Evolutionary conservation across 169 alveolate genomes (phyloP), one percentile per base, ranked within the genome.

Genomic region (Toxoplasma gondii): DNA sequence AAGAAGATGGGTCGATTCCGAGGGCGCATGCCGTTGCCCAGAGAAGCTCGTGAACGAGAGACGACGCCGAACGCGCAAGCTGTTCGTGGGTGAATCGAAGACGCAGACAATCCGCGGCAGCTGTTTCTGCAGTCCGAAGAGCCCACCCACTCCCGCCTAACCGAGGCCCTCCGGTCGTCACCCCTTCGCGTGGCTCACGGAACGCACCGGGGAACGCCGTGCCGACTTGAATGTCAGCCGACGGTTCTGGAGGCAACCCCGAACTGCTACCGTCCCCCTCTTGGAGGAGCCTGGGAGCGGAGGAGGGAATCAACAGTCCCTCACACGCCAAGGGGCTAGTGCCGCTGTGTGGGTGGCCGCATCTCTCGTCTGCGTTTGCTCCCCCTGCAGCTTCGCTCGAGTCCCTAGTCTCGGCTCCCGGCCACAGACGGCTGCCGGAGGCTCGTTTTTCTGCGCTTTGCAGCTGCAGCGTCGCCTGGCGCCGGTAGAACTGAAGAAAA

Each of bases 401-500:
- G 5, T 64, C 74, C 29, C 74, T 7, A 10, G 74, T 16, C 74
- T 64, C 74, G 74, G 74, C n/a, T 1, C n/a, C 74, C n/a, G 9
- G 58, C 58, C 58, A 49, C 22, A 12, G 12, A 4, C 58, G 58
- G 58, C 58, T 12, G 22, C 12, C 58, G 58, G 58, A 7, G 4
- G 58, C 4, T 49, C 74, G 24, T 31, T 64, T 64, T 31, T 64
- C 74, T 45, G 86, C 39, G 34, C 38, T 41, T 22, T 36, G 90
- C 69, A 82, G 90, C 10, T 44, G 67, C 36, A 29, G 69, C 41
- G 91, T 45, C 44, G 41, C 70, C 31, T 27, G 45, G 41, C 91
- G 91, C 78, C 78, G 69, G 74, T 70, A 86, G 53, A 87, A 70
- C 86, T 67, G 92, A 45, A 93, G 64, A 53, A 87, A 93, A 39